These are phyloP conservation scores for Besnoitia besnoiti DNA, from an alignment of 169 alveolate species.

Conservation along the genomic window DNA sequence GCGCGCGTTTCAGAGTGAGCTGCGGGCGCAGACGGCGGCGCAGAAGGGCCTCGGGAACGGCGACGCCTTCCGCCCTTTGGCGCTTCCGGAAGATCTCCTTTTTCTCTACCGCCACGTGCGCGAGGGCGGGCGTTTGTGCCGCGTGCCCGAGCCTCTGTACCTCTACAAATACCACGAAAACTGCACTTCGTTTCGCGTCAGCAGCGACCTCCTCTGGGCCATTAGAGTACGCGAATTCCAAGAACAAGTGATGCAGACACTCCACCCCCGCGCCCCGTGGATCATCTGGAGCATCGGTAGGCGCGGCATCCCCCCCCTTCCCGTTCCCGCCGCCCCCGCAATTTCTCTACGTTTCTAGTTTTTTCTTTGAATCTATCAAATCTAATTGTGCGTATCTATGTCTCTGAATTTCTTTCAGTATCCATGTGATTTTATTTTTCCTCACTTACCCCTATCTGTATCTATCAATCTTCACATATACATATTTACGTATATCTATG, in stretches of 20 bases:
- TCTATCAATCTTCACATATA: not conserved
- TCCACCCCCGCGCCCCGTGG: not conserved
- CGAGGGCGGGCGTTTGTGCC: not conserved
- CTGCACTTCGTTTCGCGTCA: not conserved
- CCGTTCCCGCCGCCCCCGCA: no score
- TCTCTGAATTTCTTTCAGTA: no score
- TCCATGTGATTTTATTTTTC: no score
- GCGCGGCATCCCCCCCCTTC: no score
- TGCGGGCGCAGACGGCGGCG: not conserved
- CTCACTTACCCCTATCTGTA: no score
- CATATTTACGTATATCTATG: no score
- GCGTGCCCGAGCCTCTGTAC: not conserved
- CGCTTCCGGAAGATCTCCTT: not conserved
- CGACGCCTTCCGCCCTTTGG: not conserved
- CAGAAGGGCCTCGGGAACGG: not conserved
- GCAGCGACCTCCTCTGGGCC: not conserved
- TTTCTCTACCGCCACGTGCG: not conserved
- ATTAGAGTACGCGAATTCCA: not conserved
- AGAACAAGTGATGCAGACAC: not conserved
- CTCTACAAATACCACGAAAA: not conserved
- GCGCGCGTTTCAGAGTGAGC: not conserved
- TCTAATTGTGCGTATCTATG: no score
- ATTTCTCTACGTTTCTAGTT: no score
- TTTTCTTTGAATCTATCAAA: no score
- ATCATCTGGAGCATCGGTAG: not conserved